A percentile compares a stretch with the other conserved stretches of the same genome.
Conservation (phyloP, 2,329 filamentous ascomycete species). For the Aspergillus sp. region DNA sequence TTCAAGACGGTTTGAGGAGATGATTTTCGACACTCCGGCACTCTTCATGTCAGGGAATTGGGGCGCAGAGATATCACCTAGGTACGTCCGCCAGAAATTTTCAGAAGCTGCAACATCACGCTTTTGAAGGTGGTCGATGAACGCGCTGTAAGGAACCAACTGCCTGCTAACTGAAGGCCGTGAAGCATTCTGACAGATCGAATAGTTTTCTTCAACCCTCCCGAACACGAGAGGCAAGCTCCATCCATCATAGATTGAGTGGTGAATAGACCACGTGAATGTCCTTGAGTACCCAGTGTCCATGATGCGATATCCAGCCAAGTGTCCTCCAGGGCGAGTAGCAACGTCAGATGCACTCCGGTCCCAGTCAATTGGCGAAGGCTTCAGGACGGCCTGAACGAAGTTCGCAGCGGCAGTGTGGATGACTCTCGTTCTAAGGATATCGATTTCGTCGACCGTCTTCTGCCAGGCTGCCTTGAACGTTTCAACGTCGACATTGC, state of each 20-base stretch:
- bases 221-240: constrained; percentile 39
- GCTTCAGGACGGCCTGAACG: constrained; percentile 41
- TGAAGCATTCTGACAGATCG: not conserved
- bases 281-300: constrained; percentile 46
- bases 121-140: constrained; percentile 32
- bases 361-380: not conserved
- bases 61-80: constrained; percentile 26
- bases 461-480: constrained; percentile 51
- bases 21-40: constrained; percentile 15
- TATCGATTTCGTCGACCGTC: constrained; percentile 45
- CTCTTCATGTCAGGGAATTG: constrained; percentile 30
- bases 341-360: constrained; percentile 29
- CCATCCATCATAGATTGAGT: constrained; percentile 55
- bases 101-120: constrained; percentile 30
- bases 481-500: constrained; percentile 38
- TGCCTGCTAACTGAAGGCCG: not conserved
- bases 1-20: constrained; percentile 14
- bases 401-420: constrained; percentile 39
- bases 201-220: constrained; percentile 39
- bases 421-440: constrained; percentile 50
- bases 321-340: constrained; percentile 35
- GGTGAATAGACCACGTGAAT: constrained; percentile 39
- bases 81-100: constrained; percentile 32
- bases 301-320: constrained; percentile 35
- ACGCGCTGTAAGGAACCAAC: constrained; percentile 27